These are phyloP conservation scores for Ephemerocybe angulata DNA, from an alignment of 768 basidiomycete genomes.

Conservation along the genomic window DNA sequence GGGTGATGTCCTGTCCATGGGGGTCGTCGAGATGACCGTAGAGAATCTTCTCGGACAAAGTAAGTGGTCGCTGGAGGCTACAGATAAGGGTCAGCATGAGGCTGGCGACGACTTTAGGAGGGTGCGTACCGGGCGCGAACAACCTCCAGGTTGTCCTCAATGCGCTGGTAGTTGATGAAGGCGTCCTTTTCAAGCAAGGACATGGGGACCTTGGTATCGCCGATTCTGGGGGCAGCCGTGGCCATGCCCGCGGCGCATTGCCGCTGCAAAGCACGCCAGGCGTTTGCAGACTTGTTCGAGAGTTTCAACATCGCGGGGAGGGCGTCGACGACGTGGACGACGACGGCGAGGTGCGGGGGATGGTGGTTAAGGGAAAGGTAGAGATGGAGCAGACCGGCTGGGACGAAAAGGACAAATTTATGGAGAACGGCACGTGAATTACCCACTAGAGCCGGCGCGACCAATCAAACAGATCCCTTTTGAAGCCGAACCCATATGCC, in stretches of 20 bases:
- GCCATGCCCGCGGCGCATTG: slow-evolving; percentile 68
- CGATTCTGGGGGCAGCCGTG: slow-evolving; percentile 74
- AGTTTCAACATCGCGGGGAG: slow-evolving; percentile 70
- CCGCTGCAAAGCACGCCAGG: slow-evolving; percentile 47
- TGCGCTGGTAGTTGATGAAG: slow-evolving; percentile 93
- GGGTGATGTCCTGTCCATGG: slow-evolving; percentile 82
- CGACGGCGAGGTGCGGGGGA: slow-evolving; percentile 20
- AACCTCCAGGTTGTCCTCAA: slow-evolving; percentile 93
- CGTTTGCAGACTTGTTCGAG: slow-evolving; percentile 50
- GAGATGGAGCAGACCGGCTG: slow-evolving; percentile 19
- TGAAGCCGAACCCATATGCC: neutral
- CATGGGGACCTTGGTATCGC: slow-evolving; percentile 88
- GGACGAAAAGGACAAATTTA: slow-evolving; percentile 36
- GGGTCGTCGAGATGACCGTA: slow-evolving; percentile 98
- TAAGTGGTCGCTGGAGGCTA: slow-evolving; percentile 86
- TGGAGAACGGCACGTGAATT: slow-evolving; percentile 39
- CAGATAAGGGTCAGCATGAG: slow-evolving; percentile 7
- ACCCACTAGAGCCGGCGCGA: neutral
- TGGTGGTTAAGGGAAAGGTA: slow-evolving; percentile 32
- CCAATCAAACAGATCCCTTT: neutral
- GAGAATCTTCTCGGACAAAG: slow-evolving; percentile 93
- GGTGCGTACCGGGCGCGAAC: slow-evolving; percentile 72
- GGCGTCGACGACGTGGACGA: slow-evolving; percentile 30
- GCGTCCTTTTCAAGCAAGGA: slow-evolving; percentile 77
- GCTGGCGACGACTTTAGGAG: neutral